Conservation (phyloP, 768 basidiomycete genomes). For the Tylopilus plumbeoviolaceoides region DNA sequence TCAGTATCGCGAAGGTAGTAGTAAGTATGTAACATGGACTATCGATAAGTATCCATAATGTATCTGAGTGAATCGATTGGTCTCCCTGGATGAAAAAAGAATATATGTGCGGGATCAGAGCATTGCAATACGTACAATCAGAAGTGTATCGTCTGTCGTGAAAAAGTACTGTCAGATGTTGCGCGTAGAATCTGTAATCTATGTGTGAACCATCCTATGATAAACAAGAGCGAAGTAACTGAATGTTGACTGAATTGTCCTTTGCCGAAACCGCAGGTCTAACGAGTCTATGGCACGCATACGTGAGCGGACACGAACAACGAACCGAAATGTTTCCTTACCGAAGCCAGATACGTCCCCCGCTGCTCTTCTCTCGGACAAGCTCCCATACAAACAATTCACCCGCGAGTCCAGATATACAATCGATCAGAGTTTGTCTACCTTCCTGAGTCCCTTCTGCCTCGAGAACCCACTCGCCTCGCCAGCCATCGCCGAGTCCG, state of each 20-base stretch:
- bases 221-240: conserved; percentile 20
- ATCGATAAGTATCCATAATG: not conserved
- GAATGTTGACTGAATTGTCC: conserved; percentile 20
- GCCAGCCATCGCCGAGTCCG: conserved; percentile 63
- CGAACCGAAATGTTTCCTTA: conserved; percentile 26
- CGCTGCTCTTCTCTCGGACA: conserved; percentile 56
- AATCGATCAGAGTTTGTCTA: conserved; percentile 50
- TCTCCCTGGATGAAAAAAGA: not conserved
- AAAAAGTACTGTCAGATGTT: not conserved
- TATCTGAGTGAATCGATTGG: not conserved
- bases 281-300: conserved; percentile 15
- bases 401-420: conserved; percentile 38
- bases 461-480: conserved; percentile 77
- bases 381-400: conserved; percentile 47
- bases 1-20: conserved; percentile 48
- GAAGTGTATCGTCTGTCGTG: conserved; percentile 14
- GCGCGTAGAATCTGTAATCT: conserved; percentile 14
- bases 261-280: conserved; percentile 19
- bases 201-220: conserved; percentile 18
- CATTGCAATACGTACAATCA: conserved; percentile 12
- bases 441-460: conserved; percentile 73
- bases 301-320: not conserved
- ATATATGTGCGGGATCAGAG: not conserved
- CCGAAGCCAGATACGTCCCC: conserved; percentile 64
- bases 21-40: not conserved